These are phyloP conservation scores for Lotus japonicus DNA, from an alignment of 306 rosid genomes.

Conservation along the genomic window DNA sequence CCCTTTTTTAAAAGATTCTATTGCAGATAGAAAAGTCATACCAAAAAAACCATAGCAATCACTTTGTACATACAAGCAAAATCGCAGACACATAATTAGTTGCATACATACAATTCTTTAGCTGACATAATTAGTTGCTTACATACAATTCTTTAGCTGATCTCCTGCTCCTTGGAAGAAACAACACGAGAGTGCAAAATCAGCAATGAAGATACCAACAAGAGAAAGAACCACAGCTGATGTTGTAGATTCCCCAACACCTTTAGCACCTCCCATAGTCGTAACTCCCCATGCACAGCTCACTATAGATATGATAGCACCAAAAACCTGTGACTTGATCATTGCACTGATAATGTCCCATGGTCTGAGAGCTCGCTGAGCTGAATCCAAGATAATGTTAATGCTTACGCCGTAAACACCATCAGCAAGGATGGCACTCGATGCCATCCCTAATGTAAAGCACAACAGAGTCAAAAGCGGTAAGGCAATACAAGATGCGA, in stretches of 20 bases:
- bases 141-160: constrained; percentile 70
- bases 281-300: constrained; percentile 98
- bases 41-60: neutral
- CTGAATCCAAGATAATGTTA: constrained; percentile 89
- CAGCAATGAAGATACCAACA: constrained; percentile 89
- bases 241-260: constrained; percentile 93
- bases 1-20: too few relatives aligned
- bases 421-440: constrained; percentile 86
- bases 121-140: constrained; percentile 3
- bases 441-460: constrained; percentile 83
- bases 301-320: constrained; percentile 80
- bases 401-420: constrained; percentile 81
- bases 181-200: constrained; percentile 71
- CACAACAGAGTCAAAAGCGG: constrained; percentile 85
- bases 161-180: constrained; percentile 97
- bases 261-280: constrained; percentile 92
- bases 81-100: constrained; percentile 1
- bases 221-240: constrained; percentile 95
- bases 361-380: constrained; percentile 63
- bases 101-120: too few relatives aligned
- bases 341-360: constrained; percentile 93
- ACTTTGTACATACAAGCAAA: constrained; percentile 20
- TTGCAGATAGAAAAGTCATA: too few relatives aligned
- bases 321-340: constrained; percentile 92
- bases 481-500: constrained; percentile 70